Evolutionary conservation across 257 asterid genomes (phyloP), one percentile per base, ranked within the genome.

Genomic region (Solanum corneliomulleri): DNA sequence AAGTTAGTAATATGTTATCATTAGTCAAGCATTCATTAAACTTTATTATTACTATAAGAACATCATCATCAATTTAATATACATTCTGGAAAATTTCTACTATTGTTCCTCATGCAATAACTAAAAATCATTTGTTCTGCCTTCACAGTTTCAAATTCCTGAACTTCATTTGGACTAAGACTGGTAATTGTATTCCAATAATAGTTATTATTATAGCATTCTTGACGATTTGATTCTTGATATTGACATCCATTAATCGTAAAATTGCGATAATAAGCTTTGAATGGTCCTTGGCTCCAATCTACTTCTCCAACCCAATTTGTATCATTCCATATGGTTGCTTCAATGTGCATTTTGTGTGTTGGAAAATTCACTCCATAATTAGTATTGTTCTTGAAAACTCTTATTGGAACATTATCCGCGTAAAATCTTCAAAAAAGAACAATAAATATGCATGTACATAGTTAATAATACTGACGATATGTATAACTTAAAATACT

Each of bases 401-500:
- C 82, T 69, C 90, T 85, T 20, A 89, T 85, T 1, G 91, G 91
- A 56, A 41, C 84, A 71, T 35, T 47, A 42, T 89, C 91, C 71
- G 88, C 86, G 23, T 41, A 87, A 4, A 87, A 89, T 85, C 88
- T 89, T 5, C 4, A 86, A 27, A 18, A 18, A 86, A 72, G 1
- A 14, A 6, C 0, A 0, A 62, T 15, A 62, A 21, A 9, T 60
- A 23, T 8, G 15, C n/a, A 3, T 49, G 7, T 14, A 15, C 13
- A 42, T 42, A 49, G 3, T 23, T 4, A 33, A 33, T 33, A 33
- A 4, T 52, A 52, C n/a, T 52, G 62, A 56, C n/a, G 11, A 18
- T 56, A 23, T 56, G 20, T 56, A 23, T 23, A 62, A 62, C 10
- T 56, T 6, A 52, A 56, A 58, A 58, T 58, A 68, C 91, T 78